Evolutionary conservation across 345 rosid species (phyloP).

Genomic region (Corchorus capsularis): DNA sequence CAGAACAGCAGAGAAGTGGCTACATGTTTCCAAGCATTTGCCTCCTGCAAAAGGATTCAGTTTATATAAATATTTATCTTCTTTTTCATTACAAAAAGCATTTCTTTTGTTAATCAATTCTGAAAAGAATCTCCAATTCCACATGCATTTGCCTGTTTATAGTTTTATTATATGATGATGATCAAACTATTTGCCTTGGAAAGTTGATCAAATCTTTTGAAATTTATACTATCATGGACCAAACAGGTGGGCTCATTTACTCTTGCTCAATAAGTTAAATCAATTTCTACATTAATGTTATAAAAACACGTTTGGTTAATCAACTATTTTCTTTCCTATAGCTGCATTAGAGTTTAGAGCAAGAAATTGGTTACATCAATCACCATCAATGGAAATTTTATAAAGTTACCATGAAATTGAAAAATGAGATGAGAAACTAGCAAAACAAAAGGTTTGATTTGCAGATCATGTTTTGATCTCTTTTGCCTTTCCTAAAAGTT

Average conservation of each 20-base stretch:
- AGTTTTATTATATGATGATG: not conserved
- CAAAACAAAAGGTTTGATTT: not conserved
- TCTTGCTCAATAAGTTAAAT: not conserved
- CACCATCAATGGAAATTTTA: not conserved
- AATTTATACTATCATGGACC: not conserved
- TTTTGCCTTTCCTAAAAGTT: not conserved
- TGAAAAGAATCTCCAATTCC: not conserved
- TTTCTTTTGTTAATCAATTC: not conserved
- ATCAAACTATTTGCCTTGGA: not conserved
- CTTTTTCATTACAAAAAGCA: not conserved
- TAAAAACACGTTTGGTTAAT: not conserved
- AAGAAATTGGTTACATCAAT: not conserved
- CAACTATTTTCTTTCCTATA: too few relatives aligned
- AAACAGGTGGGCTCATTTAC: not conserved
- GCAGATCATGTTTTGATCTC: not conserved
- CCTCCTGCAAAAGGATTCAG: not conserved
- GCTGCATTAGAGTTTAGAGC: too few relatives aligned
- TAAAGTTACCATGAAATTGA: not conserved
- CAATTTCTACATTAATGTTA: not conserved
- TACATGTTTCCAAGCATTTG: not conserved
- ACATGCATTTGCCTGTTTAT: not conserved
- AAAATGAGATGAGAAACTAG: not conserved
- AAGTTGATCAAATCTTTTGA: not conserved
- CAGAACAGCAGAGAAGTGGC: not conserved
- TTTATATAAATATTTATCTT: not conserved